Evolutionary conservation across 2,329 filamentous ascomycete genomes (phyloP), one percentile per base, ranked within the genome.

Genomic region (Stagonosporopsis vannaccii): DNA sequence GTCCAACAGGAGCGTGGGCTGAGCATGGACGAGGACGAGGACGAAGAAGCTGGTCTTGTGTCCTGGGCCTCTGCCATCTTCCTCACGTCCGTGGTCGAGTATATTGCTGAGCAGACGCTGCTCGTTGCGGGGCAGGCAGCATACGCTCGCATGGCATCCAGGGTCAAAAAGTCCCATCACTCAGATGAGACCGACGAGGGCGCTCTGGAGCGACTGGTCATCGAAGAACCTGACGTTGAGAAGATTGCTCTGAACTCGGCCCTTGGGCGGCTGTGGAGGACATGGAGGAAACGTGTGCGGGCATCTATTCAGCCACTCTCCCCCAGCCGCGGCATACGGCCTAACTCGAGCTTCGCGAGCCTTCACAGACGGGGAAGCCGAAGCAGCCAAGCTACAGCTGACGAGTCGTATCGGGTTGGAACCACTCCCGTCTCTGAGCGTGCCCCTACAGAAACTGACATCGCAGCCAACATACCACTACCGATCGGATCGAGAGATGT

Each of bases 11-110:
- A 95, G 63, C 80, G 77, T 58, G 78, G 81, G 49, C 75, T 82
- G 28, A 89, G 88, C 54, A 83, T 87, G 43, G 90, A 75, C 53
- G 67, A 72, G 1, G 70, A 70, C 50, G 67, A 68, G 2, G 69
- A 74, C 39, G 74, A 74, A 25, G 74, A 76, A 45, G 69, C 73
- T 8, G 78, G 78, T 1, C 76, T 82, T n/a, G 79, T 98, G 19
- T 96, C 92, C 0, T 93, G 95, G 26, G 90, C 93, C 0, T 91
- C 96, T 13, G 93, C 95, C 56, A 98, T 99, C 62, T 99, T 98
- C 77, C 80, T 99, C 42, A 97, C 95, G 0, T 96, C 94, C 0
- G 91, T 99, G 58, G 81, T 99, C 37, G 95, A 99, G 76, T 95
- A 92, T 70, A 87, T 99, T 76, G 94, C 91, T 28, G 95, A 99